Percentiles rank a stretch among this genome's conserved stretches.
These are phyloP conservation scores for Gonium pectorale DNA, from an alignment of 139 green algal species.

Conservation along the genomic window DNA sequence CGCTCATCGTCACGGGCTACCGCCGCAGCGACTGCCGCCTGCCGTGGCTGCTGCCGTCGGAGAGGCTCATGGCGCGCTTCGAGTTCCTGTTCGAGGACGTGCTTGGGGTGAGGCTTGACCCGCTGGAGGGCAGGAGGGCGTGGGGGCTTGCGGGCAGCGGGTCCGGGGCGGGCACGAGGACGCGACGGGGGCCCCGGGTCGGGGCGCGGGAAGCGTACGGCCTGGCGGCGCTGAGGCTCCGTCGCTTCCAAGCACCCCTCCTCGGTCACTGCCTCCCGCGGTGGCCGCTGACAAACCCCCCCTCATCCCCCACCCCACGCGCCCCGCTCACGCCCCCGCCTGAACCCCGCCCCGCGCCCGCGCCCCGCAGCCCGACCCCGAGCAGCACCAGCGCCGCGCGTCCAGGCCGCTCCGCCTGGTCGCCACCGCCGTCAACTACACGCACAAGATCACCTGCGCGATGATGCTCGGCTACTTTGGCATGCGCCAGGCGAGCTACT, in stretches of 20 bases:
- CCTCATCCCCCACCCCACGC: no score
- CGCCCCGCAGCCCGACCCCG: background rate
- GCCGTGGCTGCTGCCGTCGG: conserved; percentile 18
- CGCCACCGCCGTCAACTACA: conserved; percentile 28
- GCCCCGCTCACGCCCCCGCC: no score
- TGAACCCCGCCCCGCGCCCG: background rate
- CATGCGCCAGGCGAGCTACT: background rate
- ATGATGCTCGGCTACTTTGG: conserved; percentile 12
- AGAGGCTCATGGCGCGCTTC: conserved; percentile 1
- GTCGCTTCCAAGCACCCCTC: no score
- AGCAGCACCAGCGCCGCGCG: background rate
- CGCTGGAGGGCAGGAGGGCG: no score
- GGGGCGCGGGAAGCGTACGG: no score
- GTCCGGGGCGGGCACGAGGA: no score
- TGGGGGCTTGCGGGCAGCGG: no score
- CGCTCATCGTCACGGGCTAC: background rate
- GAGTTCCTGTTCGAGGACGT: conserved; percentile 45
- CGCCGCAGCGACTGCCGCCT: background rate
- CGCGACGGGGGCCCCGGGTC: no score
- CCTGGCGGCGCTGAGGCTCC: no score
- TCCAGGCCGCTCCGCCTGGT: background rate
- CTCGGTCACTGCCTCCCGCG: no score
- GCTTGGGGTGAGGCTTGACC: conserved; percentile 28
- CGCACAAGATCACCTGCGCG: conserved; percentile 26
- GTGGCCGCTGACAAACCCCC: no score